Percentiles rank a stretch among this genome's conserved stretches.
phyloP scores from a whole-genome alignment of 2,329 filamentous ascomycete genomes.

The Trichoderma guizhouense region DNA sequence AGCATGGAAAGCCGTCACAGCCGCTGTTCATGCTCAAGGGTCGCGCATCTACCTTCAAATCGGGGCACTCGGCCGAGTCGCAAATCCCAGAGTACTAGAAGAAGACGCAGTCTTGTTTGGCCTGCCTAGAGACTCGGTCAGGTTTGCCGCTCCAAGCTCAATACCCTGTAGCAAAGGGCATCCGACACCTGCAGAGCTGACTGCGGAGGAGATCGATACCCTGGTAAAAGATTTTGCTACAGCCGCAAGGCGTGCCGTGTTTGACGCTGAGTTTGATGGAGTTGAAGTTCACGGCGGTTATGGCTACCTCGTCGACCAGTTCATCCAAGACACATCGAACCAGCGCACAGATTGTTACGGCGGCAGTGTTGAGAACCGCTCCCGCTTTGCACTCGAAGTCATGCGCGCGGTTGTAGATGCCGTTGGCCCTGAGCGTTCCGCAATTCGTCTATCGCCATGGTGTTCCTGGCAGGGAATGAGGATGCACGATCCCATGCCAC shows the following conservation, averaged over 20 bases:
- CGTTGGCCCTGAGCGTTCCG: not conserved
- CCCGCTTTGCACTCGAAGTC: not conserved
- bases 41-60: not conserved
- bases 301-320: not conserved
- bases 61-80: not conserved
- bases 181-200: not conserved
- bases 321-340: not conserved
- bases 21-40: not conserved
- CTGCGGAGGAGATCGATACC: not conserved
- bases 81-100: not conserved
- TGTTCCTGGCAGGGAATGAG: not conserved
- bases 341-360: not conserved
- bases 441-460: not conserved
- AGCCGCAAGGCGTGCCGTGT: not conserved
- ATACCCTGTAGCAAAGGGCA: not conserved
- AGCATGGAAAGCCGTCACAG: not conserved
- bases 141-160: not conserved
- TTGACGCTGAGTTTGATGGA: not conserved
- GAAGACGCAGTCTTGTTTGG: not conserved
- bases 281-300: not conserved
- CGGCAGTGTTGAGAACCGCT: slow-evolving; percentile 2
- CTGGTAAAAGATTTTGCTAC: not conserved
- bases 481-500: not conserved
- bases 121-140: not conserved
- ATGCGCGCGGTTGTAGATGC: not conserved